Conservation (phyloP, 768 basidiomycete genomes). For the Rhodotorula graminis region DNA sequence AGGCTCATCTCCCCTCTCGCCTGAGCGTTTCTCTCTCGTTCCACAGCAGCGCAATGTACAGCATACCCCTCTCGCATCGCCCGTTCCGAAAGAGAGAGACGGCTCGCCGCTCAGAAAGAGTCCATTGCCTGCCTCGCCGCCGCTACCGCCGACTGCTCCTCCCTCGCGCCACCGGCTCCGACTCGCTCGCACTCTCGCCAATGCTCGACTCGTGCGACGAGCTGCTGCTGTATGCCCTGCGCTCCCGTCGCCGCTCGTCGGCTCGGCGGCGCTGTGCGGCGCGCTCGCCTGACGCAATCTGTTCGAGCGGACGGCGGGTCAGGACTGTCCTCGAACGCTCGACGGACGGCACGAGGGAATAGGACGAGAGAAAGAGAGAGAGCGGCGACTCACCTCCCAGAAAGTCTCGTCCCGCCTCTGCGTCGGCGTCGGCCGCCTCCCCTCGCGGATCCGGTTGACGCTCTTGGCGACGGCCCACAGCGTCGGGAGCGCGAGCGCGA, state of each 20-base stretch:
- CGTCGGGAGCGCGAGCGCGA: conserved; percentile 32
- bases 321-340: no score
- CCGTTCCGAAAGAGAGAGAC: background rate
- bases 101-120: background rate
- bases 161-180: background rate
- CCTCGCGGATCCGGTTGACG: conserved; percentile 21
- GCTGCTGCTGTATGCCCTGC: no score
- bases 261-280: no score
- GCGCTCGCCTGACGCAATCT: background rate
- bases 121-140: background rate
- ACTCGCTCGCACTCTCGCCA: background rate
- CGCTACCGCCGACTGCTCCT: no score
- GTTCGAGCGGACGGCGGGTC: background rate
- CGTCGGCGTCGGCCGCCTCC: conserved; percentile 21
- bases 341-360: background rate
- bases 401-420: conserved; percentile 26
- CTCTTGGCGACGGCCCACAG: conserved; percentile 33
- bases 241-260: background rate
- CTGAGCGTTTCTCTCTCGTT: conserved; percentile 45
- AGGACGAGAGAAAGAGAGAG: no score
- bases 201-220: no score
- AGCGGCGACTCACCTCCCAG: conserved; percentile 6
- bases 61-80: background rate
- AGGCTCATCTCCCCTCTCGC: conserved; percentile 93
- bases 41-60: background rate